Base-by-base conservation (phyloP, 148 eudicot species). In the Chenopodium suecicum region DNA sequence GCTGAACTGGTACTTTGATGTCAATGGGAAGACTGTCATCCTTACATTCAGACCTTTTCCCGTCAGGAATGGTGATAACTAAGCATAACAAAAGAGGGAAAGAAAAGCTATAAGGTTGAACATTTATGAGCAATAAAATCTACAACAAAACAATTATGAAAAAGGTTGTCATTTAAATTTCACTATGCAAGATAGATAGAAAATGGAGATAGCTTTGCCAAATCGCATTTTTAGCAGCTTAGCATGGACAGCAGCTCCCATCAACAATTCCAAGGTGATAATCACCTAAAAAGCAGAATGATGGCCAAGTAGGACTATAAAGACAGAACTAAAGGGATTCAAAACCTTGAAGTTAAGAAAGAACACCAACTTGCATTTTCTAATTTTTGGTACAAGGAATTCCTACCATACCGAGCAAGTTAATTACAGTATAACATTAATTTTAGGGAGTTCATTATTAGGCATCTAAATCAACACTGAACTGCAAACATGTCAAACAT, bases 1-100 rank as follows among this genome's bases (percentile, higher is more conserved):
- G 96, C 80, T 89, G 89, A 70, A 92, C 85, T 37, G 96, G 96
- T 70, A 92, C 72, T 86, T 84, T 91, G 69, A 92, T 86, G 80
- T 92, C 96, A 81, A 91, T 87, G 69, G 92, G 92, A 75, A 86
- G 88, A 74, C 81, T 88, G 58, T 87, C 84, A 78, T 87, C 92
- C 82, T 88, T 89, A 74, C 81, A 82, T 83, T 87, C 92, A 44
- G 91, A 78, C 48, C 74, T 86, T 68, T 63, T 87, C 46, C 54
- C 85, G 82, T 91, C 87, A 37, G 93, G 90, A 84, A 88, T 81
- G 78, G 87, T 48, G 79, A 90, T 84, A 76, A 86, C 96, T 86
- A 76, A 44, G 69, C 73, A 75, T 47, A 77, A 81, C 1, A 62
- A 52, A 79, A 54, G 52, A n/a, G 63, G 5, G 9, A 60, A 68